phyloP scores from a whole-genome alignment of 768 basidiomycete genomes.

The Tricholoma furcatifolium region DNA sequence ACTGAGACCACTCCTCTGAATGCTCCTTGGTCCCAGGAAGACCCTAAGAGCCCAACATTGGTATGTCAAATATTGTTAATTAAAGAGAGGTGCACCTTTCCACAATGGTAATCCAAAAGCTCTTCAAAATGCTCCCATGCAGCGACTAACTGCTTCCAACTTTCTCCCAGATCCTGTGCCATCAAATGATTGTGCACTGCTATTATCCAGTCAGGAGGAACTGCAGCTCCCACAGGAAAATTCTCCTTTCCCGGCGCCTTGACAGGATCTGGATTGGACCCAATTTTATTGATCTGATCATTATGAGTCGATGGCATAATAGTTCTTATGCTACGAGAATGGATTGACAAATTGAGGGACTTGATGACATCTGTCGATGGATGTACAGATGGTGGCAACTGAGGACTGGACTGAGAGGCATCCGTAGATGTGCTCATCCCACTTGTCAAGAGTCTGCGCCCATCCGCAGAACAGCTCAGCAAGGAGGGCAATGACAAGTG shows the following conservation, averaged over 20 bases:
- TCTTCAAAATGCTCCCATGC: background rate
- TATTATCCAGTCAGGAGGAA: background rate
- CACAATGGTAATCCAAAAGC: background rate
- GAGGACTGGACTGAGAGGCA: too few relatives aligned
- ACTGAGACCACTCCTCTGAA: slow-evolving; percentile 14
- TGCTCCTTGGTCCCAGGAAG: background rate
- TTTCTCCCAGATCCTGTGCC: background rate
- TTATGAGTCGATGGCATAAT: background rate
- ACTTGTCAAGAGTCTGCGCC: too few relatives aligned
- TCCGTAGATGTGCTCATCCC: too few relatives aligned
- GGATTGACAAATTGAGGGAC: too few relatives aligned
- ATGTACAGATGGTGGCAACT: too few relatives aligned
- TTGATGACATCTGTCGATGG: too few relatives aligned
- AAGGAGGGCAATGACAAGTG: too few relatives aligned
- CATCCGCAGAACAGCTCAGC: too few relatives aligned
- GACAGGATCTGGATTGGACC: background rate
- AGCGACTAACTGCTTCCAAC: background rate
- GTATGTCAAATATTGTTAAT: background rate
- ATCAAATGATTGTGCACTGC: background rate
- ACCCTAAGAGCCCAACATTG: background rate
- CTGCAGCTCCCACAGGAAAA: too few relatives aligned
- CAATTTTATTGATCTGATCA: background rate
- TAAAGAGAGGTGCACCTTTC: background rate
- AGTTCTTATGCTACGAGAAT: background rate
- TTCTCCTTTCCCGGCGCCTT: background rate